These are phyloP conservation scores for Colletotrichum echinochloae DNA, from an alignment of 2,329 filamentous ascomycete species.

Conservation along the genomic window DNA sequence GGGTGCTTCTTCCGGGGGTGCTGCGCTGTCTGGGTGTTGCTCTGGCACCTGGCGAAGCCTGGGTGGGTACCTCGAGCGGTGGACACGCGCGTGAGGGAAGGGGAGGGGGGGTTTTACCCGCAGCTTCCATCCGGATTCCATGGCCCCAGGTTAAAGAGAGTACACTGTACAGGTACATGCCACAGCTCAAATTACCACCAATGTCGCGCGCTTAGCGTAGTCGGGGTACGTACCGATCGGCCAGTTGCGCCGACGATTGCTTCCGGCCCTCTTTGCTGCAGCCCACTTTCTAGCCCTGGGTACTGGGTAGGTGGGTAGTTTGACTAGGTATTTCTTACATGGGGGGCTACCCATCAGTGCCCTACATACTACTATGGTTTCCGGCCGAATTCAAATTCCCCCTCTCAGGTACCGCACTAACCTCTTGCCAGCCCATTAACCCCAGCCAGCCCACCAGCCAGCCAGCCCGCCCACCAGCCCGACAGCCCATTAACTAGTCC, in stretches of 20 bases:
- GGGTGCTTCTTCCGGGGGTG: constrained; percentile 3
- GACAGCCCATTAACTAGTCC: no score
- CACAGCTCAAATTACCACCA: background rate
- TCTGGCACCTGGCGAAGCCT: background rate
- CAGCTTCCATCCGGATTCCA: constrained; percentile 37
- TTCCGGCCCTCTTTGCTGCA: constrained; percentile 18
- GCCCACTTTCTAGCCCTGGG: constrained; percentile 14
- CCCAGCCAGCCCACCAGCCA: no score
- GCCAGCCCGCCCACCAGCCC: no score
- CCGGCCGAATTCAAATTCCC: no score
- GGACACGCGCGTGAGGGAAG: background rate
- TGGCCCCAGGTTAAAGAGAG: background rate
- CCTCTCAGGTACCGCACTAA: no score
- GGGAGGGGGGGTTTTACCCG: constrained; percentile 12
- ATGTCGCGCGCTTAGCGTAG: background rate
- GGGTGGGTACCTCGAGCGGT: background rate
- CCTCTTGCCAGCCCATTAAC: no score
- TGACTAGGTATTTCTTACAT: no score
- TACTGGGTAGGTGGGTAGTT: no score
- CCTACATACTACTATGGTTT: no score
- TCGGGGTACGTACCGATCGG: background rate
- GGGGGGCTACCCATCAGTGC: constrained; percentile 29
- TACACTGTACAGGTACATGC: constrained; percentile 18
- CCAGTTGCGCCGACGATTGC: constrained; percentile 7
- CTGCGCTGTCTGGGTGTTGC: background rate